Base-by-base conservation (phyloP, 2,329 filamentous ascomycete species). In the Fusarium agapanthi region DNA sequence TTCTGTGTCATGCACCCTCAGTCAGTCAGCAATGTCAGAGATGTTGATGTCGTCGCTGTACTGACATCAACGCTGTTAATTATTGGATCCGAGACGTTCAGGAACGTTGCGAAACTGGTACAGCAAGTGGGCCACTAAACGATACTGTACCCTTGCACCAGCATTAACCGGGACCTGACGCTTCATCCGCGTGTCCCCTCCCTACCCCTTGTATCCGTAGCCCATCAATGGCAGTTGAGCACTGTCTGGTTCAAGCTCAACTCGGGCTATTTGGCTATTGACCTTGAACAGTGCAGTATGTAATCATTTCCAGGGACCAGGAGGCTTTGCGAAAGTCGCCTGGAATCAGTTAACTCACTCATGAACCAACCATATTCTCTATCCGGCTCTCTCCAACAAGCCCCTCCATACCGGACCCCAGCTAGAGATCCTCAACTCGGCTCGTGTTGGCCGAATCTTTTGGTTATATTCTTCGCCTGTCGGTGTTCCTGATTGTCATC, bases 71-170 rank as follows among this genome's bases (percentile, higher is more conserved):
- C 16, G n/a, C 37, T 59, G 58, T 40, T 12, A 26, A 61, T 34
- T 34, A 68, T 69, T 64, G 65, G 57, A 38, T 40, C 58, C 55
- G 53, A 73, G 70, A 67, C 61, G 55, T 55, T 37, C 60, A 72
- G 56, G 65, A 58, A 72, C 69, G 70, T 70, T 71, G 67, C 55
- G 61, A 63, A 55, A 67, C 63, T 37, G 56, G 41, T 61, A 38
- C 48, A 57, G 55, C 6, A 28, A 53, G 68, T 59, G 63, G 64
- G 38, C 35, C 50, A 68, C 55, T 47, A 56, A 53, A 38, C 28
- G 51, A 37, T 41, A 34, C 14, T 34, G 32, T 15, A 67, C 50
- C 70, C 70, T 63, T 67, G 71, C 44, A 64, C 66, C 45, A 64
- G 50, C 55, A 54, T 45, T 53, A 54, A 62, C 53, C 38, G 40